phyloP scores from a whole-genome alignment of 805 yeast genomes.

The Geotrichum ghanense region DNA sequence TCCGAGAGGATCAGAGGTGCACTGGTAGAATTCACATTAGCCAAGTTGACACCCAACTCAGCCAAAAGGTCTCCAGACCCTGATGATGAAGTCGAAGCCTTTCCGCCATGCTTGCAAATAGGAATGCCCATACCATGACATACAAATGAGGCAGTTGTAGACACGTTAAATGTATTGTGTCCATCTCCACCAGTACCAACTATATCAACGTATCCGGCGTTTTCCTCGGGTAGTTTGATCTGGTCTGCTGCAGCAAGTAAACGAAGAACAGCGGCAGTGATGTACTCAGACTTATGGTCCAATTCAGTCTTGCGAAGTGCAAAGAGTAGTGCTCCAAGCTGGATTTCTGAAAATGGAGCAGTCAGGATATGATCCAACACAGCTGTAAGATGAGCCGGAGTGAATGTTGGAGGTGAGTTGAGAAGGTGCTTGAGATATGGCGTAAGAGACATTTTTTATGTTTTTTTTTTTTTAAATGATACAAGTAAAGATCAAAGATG shows the following conservation, averaged over 20 bases:
- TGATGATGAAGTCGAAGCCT: constrained; percentile 84
- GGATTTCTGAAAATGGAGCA: constrained; percentile 50
- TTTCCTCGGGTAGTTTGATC: constrained; percentile 12
- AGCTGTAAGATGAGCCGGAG: constrained; percentile 49
- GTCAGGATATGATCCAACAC: constrained; percentile 54
- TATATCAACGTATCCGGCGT: constrained; percentile 59
- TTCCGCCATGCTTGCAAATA: constrained; percentile 94
- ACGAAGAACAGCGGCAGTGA: constrained; percentile 77
- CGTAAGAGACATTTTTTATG: constrained; percentile 26
- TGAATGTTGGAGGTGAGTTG: constrained; percentile 46
- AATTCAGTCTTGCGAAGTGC: constrained; percentile 61
- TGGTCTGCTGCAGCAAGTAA: constrained; percentile 40
- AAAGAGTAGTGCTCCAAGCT: constrained; percentile 68
- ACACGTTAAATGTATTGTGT: constrained; percentile 91
- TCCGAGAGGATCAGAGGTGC: constrained; percentile 44
- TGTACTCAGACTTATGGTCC: constrained; percentile 70
- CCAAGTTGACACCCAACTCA: constrained; percentile 72
- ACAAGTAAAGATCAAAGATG: no score
- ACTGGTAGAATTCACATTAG: constrained; percentile 49
- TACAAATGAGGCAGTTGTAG: constrained; percentile 89
- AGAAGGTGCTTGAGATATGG: constrained; percentile 61
- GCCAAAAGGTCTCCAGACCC: constrained; percentile 89
- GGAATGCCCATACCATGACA: constrained; percentile 78
- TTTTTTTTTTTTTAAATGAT: no score
- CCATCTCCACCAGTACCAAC: constrained; percentile 99